Conservation (phyloP, 2,329 filamentous ascomycete genomes). For the Paecilomyces formosus region DNA sequence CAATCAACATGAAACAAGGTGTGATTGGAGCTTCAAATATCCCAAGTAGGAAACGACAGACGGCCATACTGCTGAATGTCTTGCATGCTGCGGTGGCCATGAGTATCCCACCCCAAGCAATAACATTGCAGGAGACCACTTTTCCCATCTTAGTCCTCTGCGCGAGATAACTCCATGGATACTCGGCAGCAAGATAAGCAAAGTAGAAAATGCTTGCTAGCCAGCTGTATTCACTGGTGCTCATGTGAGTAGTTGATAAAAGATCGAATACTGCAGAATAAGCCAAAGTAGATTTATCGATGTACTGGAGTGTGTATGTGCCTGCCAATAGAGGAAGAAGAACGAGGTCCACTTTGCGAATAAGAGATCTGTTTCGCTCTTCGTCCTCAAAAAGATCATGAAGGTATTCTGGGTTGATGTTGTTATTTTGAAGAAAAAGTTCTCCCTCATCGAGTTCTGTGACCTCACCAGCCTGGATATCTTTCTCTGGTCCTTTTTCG, state of each 20-base stretch:
- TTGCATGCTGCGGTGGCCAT: conserved; percentile 37
- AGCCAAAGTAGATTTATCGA: conserved; percentile 22
- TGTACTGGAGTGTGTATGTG: conserved; percentile 14
- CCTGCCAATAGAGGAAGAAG: conserved; percentile 4
- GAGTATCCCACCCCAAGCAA: conserved; percentile 38
- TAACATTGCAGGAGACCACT: conserved; percentile 18
- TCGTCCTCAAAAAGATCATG: conserved; percentile 40
- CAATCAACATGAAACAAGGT: conserved; percentile 44
- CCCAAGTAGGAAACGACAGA: conserved; percentile 41
- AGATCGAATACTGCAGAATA: conserved; percentile 7
- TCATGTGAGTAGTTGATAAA: not conserved
- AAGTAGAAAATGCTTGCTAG: conserved; percentile 43
- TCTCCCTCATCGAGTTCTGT: conserved; percentile 42
- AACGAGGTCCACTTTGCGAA: not conserved
- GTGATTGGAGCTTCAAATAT: conserved; percentile 43
- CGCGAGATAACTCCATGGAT: conserved; percentile 36
- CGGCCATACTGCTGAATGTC: conserved; percentile 38
- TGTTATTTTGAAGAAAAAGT: conserved; percentile 43
- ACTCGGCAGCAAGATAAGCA: conserved; percentile 41
- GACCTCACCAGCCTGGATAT: conserved; percentile 14
- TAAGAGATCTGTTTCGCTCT: conserved; percentile 6
- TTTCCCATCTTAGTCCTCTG: conserved; percentile 42
- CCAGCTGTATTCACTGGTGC: conserved; percentile 3
- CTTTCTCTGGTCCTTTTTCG: not conserved
- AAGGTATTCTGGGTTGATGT: conserved; percentile 36